These are phyloP conservation scores for Colletotrichum eleusines DNA, from an alignment of 2,329 filamentous ascomycete genomes.

Conservation along the genomic window DNA sequence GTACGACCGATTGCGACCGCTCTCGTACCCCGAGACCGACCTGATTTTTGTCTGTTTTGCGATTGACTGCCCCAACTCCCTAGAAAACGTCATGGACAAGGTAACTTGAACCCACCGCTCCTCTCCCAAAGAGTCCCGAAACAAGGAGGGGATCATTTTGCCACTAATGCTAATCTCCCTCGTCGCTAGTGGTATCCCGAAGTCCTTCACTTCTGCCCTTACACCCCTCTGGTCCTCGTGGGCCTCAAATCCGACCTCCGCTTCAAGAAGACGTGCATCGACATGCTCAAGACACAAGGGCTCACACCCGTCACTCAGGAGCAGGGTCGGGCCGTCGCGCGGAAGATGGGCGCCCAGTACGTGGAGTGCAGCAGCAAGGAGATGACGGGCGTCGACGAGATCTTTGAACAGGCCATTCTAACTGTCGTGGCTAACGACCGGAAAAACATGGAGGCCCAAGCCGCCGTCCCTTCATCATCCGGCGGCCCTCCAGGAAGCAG, in stretches of 20 bases:
- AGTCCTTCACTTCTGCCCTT: constrained; percentile 98
- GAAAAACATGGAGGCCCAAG: constrained; percentile 69
- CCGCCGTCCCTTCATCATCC: constrained; percentile 52
- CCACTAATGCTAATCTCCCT: constrained; percentile 47
- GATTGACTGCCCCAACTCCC: constrained; percentile 97
- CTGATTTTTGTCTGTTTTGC: constrained; percentile 99
- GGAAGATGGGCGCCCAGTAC: constrained; percentile 94
- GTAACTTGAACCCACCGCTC: constrained; percentile 63
- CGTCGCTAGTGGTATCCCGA: constrained; percentile 91
- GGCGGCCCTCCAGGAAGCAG: constrained; percentile 51
- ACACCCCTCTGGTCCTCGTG: constrained; percentile 94
- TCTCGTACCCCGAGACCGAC: constrained; percentile 98
- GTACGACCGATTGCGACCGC: constrained; percentile 93
- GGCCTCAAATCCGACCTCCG: constrained; percentile 98
- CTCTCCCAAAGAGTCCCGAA: too few species aligned
- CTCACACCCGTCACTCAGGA: constrained; percentile 93
- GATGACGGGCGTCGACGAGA: constrained; percentile 94
- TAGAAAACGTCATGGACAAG: constrained; percentile 99
- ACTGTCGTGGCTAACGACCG: constrained; percentile 87
- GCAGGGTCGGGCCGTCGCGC: constrained; percentile 87
- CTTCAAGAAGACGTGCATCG: constrained; percentile 95
- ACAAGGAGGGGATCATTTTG: constrained; percentile 11
- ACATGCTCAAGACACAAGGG: constrained; percentile 97
- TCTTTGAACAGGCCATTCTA: constrained; percentile 92
- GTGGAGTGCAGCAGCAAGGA: constrained; percentile 99